Evolutionary conservation across 140 eudicot genomes (phyloP).

Genomic region (Bidens hawaiensis): DNA sequence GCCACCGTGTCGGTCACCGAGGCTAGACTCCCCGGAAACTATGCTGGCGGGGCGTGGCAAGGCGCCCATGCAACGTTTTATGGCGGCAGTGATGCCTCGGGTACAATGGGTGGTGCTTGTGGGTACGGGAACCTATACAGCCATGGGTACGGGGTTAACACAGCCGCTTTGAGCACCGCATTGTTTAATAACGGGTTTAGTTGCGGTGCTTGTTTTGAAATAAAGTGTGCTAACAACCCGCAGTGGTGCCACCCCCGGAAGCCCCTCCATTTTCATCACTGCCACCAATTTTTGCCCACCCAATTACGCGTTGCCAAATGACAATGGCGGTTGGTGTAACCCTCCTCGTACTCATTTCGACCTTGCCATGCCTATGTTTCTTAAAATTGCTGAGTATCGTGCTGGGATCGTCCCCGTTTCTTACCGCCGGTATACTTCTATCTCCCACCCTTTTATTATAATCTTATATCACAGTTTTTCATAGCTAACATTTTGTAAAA

Average conservation of each 20-base stretch:
- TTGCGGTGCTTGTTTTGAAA: constrained; percentile 80
- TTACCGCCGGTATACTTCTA: constrained; percentile 54
- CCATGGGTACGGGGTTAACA: constrained; percentile 88
- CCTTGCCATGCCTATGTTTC: constrained; percentile 86
- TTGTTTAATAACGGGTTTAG: constrained; percentile 68
- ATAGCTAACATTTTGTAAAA: too few species aligned
- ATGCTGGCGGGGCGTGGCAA: constrained; percentile 40
- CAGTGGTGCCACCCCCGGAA: constrained; percentile 73
- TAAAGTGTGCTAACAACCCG: constrained; percentile 53
- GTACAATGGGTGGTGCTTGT: constrained; percentile 86
- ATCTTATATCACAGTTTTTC: neutral
- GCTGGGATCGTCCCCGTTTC: constrained; percentile 87
- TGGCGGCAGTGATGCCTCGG: constrained; percentile 58
- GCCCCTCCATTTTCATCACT: constrained; percentile 72
- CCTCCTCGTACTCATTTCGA: constrained; percentile 90
- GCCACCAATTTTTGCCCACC: constrained; percentile 95
- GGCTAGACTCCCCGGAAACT: constrained; percentile 23
- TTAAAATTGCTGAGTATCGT: constrained; percentile 65
- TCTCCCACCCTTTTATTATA: neutral
- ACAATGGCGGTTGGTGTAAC: constrained; percentile 95
- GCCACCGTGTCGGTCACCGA: neutral
- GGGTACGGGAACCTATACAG: constrained; percentile 84
- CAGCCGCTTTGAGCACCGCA: constrained; percentile 79
- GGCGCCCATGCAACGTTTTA: constrained; percentile 61
- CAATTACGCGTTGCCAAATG: constrained; percentile 60